Evolutionary conservation across 306 rosid species (phyloP).

Genomic region (Vicia sativa): DNA sequence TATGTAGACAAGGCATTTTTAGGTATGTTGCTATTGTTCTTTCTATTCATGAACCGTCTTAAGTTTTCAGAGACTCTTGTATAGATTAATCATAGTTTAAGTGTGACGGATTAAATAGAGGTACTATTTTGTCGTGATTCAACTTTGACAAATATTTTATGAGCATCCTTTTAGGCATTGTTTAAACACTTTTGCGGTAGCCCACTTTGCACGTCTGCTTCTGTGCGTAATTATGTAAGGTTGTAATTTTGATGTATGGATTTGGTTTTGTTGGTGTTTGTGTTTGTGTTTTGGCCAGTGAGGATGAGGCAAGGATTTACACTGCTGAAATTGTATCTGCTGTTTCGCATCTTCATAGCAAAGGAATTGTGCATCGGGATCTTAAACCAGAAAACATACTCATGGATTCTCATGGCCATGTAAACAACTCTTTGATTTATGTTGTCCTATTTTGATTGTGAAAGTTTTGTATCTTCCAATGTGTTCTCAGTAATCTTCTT

Average conservation of each 20-base stretch:
- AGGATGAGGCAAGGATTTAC: slow-evolving; percentile 95
- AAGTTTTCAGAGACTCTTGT: too few relatives aligned
- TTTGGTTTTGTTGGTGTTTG: slow-evolving; percentile 38
- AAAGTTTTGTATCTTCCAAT: not conserved
- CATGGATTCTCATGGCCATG: slow-evolving; percentile 91
- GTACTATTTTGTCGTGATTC: too few relatives aligned
- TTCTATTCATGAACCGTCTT: not conserved
- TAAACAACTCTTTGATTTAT: slow-evolving; percentile 40
- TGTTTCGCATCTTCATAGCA: slow-evolving; percentile 87
- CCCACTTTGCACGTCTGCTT: too few relatives aligned
- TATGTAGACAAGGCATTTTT: slow-evolving; percentile 88
- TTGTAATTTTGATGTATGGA: slow-evolving; percentile 38
- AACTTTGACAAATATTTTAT: too few relatives aligned
- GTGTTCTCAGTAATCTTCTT: not conserved
- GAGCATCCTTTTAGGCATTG: too few relatives aligned
- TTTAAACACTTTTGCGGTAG: too few relatives aligned
- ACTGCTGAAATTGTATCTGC: slow-evolving; percentile 96
- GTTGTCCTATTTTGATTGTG: not conserved
- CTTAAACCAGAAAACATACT: slow-evolving; percentile 97
- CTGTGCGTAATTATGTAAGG: too few relatives aligned
- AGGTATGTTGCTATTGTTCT: slow-evolving; percentile 46
- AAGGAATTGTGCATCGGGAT: slow-evolving; percentile 92
- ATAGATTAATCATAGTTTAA: too few relatives aligned
- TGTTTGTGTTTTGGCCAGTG: slow-evolving; percentile 71
- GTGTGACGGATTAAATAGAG: too few relatives aligned